Evolutionary conservation across 805 yeast genomes (phyloP), one percentile per base, ranked within the genome.

Genomic region (Sugiyamaella valdiviana): DNA sequence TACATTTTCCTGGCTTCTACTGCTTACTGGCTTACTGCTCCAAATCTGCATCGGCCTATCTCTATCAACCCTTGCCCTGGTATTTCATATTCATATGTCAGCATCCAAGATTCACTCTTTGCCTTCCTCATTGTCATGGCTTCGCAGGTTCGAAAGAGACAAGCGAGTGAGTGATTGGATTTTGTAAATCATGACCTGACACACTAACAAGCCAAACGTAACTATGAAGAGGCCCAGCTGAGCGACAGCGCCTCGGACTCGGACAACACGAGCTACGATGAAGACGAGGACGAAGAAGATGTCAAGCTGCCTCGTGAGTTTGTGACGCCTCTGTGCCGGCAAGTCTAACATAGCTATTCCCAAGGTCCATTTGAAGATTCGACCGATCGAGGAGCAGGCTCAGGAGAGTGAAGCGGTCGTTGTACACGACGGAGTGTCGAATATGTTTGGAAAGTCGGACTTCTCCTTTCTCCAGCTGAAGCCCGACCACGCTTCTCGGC

Each of bases 401-500:
- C 53, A 37, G n/a, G 51, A 36, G 9, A 51, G 36, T 15, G 32
- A 22, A 6, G 38, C 26, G 6, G 45, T 49, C 54, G 78, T 76
- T 57, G 73, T 77, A 9, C 95, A 95, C 0, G 96, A 89, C 65
- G 82, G 89, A 0, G 95, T 87, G 1, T 81, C 95, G 2, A 78
- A 79, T 50, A 76, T 85, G 56, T 90, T 91, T 69, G 93, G 93
- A 29, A 77, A 77, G 48, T 76, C 85, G 41, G 99, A 93, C 66
- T 93, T 89, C 62, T 84, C 95, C 44, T 91, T 85, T 65, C 70
- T 93, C 58, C 77, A 83, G 56, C 65, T 93, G 59, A 90, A 91
- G 62, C 96, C 97, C 0, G 99, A 93, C 63, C 98, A 93, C 63
- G 83, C 83, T 35, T 81, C 95, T 15, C 76, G 99, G 56, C 99